Percentiles rank a stretch among this genome's conserved stretches.
phyloP scores from a whole-genome alignment of 352 stramenopile genomes.

The Phytophthora quininea region DNA sequence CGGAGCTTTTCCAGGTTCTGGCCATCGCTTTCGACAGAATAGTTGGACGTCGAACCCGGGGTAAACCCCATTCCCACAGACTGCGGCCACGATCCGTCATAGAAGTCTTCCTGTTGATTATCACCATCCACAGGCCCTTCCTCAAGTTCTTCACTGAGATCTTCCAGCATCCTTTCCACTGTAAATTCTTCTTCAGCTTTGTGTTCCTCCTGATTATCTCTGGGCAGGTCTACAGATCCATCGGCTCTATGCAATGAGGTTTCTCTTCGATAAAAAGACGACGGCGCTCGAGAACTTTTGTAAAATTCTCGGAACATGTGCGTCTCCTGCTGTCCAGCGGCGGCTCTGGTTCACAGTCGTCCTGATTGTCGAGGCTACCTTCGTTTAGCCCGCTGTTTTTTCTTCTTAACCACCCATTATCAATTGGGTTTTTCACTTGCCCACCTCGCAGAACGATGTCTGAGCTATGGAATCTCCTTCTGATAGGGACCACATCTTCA shows the following conservation, averaged over 20 bases:
- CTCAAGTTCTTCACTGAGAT: constrained; percentile 24
- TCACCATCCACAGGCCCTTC: constrained; percentile 11
- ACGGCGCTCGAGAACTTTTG: constrained; percentile 32
- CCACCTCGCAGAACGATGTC: constrained; percentile 50
- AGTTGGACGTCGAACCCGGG: constrained; percentile 11
- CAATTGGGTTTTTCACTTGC: constrained; percentile 3
- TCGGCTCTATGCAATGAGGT: constrained; percentile 9
- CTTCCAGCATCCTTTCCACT: constrained; percentile 18
- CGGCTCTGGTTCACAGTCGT: constrained; percentile 32
- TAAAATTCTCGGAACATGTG: constrained; percentile 50
- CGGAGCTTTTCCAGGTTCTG: constrained; percentile 65
- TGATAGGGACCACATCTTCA: constrained; percentile 29
- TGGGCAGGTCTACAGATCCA: constrained; percentile 12
- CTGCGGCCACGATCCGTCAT: constrained; percentile 22
- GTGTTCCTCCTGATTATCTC: constrained; percentile 25
- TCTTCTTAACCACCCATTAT: constrained; percentile 20
- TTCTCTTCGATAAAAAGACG: constrained; percentile 32
- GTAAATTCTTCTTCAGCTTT: constrained; percentile 26
- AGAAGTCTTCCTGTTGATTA: constrained; percentile 26
- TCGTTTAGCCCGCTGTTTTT: not conserved
- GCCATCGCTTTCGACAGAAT: constrained; percentile 38
- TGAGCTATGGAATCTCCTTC: constrained; percentile 65
- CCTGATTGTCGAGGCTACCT: too few relatives aligned
- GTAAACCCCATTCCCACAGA: constrained; percentile 1
- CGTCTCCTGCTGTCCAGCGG: constrained; percentile 30